These are phyloP conservation scores for Colletotrichum noveboracense DNA, from an alignment of 2,329 filamentous ascomycete genomes.

Conservation along the genomic window DNA sequence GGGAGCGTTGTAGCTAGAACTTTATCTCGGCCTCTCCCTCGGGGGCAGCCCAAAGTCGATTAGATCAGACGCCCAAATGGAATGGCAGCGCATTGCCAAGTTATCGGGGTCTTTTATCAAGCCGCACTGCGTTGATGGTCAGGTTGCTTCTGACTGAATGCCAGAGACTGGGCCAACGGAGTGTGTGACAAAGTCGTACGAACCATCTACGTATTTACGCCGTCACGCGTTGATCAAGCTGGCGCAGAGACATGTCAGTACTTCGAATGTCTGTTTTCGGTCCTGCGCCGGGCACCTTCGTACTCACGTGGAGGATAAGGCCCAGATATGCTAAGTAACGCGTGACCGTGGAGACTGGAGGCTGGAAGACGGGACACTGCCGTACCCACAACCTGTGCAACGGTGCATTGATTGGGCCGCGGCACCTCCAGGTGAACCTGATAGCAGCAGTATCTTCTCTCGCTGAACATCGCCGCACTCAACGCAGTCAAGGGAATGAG, in stretches of 20 bases:
- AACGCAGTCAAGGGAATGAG: not conserved
- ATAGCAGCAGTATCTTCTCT: not conserved
- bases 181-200: not conserved
- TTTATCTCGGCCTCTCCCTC: not conserved
- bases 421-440: not conserved
- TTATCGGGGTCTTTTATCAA: not conserved
- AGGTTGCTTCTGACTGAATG: not conserved
- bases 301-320: not conserved
- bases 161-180: not conserved
- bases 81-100: not conserved
- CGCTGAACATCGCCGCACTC: not conserved
- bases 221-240: not conserved
- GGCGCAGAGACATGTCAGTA: not conserved
- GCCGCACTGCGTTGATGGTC: not conserved
- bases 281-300: not conserved
- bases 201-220: not conserved
- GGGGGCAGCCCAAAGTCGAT: not conserved
- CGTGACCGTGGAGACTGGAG: not conserved
- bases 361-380: not conserved
- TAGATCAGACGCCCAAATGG: not conserved
- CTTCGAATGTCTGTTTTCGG: not conserved
- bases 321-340: not conserved
- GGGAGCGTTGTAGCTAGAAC: not conserved
- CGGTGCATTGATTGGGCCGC: not conserved
- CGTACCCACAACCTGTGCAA: not conserved